A percentile compares a stretch with the other conserved stretches of the same genome.
Evolutionary conservation across 1,284 basidiomycete genomes (phyloP).

Genomic region (Cryptococcus sp.): DNA sequence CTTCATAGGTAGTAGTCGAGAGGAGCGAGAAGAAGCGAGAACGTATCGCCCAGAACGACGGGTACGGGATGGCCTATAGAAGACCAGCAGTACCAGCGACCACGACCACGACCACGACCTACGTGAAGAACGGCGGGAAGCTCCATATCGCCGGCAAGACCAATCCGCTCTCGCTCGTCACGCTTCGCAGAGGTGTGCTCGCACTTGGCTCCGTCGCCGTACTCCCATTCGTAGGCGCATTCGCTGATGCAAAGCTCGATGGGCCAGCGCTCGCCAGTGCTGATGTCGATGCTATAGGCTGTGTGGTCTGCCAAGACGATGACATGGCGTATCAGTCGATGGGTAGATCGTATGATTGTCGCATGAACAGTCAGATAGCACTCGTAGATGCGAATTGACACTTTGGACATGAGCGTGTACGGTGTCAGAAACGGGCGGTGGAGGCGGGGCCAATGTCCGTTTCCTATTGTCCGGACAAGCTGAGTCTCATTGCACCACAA

Average conservation of each 20-base stretch:
- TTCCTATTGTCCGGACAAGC: no score
- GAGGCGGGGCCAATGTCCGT: no score
- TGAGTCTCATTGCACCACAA: no score
- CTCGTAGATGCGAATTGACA: no score
- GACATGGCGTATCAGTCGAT: no score
- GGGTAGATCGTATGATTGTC: no score
- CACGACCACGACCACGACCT: slow-evolving; percentile 10
- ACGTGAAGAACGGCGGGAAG: slow-evolving; percentile 62
- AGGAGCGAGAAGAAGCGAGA: not conserved
- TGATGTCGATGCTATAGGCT: not conserved
- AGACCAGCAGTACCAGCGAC: not conserved
- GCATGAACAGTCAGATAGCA: not conserved
- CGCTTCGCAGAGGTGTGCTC: slow-evolving; percentile 29
- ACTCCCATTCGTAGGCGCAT: not conserved
- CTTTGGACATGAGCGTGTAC: no score
- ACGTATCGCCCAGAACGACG: no score
- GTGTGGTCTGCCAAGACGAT: no score
- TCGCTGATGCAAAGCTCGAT: not conserved
- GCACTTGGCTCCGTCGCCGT: not conserved
- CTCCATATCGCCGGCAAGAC: slow-evolving; percentile 56
- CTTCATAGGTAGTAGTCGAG: not conserved
- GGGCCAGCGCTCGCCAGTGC: not conserved
- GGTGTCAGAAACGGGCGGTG: no score
- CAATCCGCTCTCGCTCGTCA: slow-evolving; percentile 44
- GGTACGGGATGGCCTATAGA: not conserved